phyloP scores from a whole-genome alignment of 2,329 filamentous ascomycete species.

The Acrocalymma vagum region DNA sequence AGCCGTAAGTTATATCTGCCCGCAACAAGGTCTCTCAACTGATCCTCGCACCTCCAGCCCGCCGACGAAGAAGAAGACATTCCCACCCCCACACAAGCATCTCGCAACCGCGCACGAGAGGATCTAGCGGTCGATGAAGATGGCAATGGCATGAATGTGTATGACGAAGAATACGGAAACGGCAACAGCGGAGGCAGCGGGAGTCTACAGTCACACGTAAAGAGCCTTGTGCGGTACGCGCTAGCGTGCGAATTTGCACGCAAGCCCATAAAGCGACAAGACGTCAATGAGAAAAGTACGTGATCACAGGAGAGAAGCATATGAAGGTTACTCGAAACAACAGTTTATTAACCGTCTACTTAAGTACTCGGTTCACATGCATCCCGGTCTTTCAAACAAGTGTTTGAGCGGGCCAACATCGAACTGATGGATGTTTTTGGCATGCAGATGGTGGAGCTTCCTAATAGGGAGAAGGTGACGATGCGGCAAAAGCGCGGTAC shows the following conservation, averaged over 20 bases:
- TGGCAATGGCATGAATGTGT: constrained; percentile 13
- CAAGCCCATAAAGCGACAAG: constrained; percentile 64
- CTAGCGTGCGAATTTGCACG: constrained; percentile 68
- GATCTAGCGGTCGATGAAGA: constrained; percentile 28
- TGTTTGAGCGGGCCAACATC: constrained; percentile 80
- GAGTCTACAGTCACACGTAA: constrained; percentile 59
- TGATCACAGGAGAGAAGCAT: no score
- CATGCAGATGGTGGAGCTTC: constrained; percentile 91
- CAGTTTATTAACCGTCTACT: constrained; percentile 19
- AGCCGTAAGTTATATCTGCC: no score
- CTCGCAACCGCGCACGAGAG: constrained; percentile 23
- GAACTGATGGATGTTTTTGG: constrained; percentile 79
- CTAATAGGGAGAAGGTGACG: constrained; percentile 80
- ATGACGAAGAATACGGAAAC: constrained; percentile 19
- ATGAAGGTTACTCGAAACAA: no score
- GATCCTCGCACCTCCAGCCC: no score
- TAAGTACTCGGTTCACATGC: constrained; percentile 74
- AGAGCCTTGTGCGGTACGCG: constrained; percentile 69
- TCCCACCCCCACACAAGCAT: constrained; percentile 26
- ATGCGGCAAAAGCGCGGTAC: constrained; percentile 79
- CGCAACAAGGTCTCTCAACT: no score
- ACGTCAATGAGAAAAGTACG: constrained; percentile 63
- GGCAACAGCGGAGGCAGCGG: constrained; percentile 28
- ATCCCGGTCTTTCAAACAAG: constrained; percentile 75
- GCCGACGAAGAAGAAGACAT: constrained; percentile 23